These are phyloP conservation scores for Aspergillus pseudotamarii DNA, from an alignment of 2,329 filamentous ascomycete genomes.

Conservation along the genomic window DNA sequence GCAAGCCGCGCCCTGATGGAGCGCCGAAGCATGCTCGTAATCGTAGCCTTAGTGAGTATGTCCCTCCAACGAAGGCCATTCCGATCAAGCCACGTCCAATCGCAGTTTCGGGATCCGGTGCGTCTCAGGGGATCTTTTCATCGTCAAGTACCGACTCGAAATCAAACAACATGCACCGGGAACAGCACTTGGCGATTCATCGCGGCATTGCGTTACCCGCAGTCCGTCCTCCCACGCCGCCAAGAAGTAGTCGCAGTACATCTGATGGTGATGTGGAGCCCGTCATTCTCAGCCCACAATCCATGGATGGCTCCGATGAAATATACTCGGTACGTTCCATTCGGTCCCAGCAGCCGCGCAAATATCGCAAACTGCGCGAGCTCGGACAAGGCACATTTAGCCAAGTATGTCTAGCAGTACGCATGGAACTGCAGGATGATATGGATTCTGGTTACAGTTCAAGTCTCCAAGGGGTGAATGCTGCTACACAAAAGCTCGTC, in stretches of 20 bases:
- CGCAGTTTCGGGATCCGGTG: constrained; percentile 67
- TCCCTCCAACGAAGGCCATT: constrained; percentile 67
- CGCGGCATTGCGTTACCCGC: constrained; percentile 68
- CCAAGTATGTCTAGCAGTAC: constrained; percentile 87
- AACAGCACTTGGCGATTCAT: constrained; percentile 77
- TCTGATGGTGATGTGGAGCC: constrained; percentile 54
- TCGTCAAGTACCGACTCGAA: constrained; percentile 48
- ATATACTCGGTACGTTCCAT: constrained; percentile 72
- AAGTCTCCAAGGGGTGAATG: constrained; percentile 16
- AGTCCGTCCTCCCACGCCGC: constrained; percentile 75
- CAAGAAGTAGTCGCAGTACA: constrained; percentile 68
- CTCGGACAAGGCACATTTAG: constrained; percentile 96
- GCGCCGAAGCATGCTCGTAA: constrained; percentile 64
- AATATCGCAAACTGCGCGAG: constrained; percentile 77
- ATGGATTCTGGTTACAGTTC: constrained; percentile 13
- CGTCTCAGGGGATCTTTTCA: constrained; percentile 51
- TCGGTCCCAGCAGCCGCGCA: constrained; percentile 68
- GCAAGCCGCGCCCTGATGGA: constrained; percentile 26
- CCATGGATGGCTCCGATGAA: constrained; percentile 47
- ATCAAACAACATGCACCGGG: constrained; percentile 63
- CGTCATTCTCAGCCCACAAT: constrained; percentile 25
- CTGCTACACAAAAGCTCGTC: constrained; percentile 74
- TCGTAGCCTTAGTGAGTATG: constrained; percentile 86
- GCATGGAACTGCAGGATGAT: constrained; percentile 61
- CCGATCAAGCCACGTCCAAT: constrained; percentile 70